Conservation (phyloP, 2,329 filamentous ascomycete genomes). For the Phaeoacremonium minimum region DNA sequence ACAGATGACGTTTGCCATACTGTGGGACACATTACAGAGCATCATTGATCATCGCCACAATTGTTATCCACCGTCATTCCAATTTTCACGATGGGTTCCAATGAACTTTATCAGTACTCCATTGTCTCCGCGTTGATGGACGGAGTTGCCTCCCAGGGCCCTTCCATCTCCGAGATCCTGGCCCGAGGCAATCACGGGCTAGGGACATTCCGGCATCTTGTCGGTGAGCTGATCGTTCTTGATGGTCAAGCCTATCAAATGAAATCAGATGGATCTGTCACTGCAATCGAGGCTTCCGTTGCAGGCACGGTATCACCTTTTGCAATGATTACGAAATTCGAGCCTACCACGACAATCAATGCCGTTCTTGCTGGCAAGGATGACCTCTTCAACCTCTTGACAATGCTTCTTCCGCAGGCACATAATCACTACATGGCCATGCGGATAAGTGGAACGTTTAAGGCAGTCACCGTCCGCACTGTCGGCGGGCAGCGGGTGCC, state of each 20-base stretch:
- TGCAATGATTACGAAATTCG: slow-evolving; percentile 25
- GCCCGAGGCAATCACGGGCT: slow-evolving; percentile 26
- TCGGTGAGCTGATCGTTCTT: slow-evolving; percentile 28
- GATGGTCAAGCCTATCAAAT: slow-evolving; percentile 26
- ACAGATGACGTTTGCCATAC: no score
- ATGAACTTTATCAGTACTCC: slow-evolving; percentile 28
- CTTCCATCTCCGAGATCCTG: slow-evolving; percentile 20
- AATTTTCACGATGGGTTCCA: slow-evolving; percentile 18
- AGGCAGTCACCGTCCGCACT: slow-evolving; percentile 21
- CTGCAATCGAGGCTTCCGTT: slow-evolving; percentile 14
- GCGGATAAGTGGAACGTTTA: slow-evolving; percentile 22
- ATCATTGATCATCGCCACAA: no score
- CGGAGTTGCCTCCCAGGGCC: slow-evolving; percentile 24
- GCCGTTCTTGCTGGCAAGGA: slow-evolving; percentile 18
- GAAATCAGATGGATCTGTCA: slow-evolving; percentile 25
- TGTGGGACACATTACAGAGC: no score
- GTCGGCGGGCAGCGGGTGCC: slow-evolving; percentile 22
- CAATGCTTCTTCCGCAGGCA: slow-evolving; percentile 14
- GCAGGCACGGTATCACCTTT: slow-evolving; percentile 22
- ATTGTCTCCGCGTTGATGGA: slow-evolving; percentile 28
- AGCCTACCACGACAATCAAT: slow-evolving; percentile 12
- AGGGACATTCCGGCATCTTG: slow-evolving; percentile 26
- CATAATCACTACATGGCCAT: slow-evolving; percentile 24
- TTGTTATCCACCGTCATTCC: no score
- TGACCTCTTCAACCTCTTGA: slow-evolving; percentile 17